Percentiles rank a stretch among this genome's conserved stretches.
These are phyloP conservation scores for Backusella psychrophila DNA, from an alignment of 192 early-diverging fungal species.

Conservation along the genomic window DNA sequence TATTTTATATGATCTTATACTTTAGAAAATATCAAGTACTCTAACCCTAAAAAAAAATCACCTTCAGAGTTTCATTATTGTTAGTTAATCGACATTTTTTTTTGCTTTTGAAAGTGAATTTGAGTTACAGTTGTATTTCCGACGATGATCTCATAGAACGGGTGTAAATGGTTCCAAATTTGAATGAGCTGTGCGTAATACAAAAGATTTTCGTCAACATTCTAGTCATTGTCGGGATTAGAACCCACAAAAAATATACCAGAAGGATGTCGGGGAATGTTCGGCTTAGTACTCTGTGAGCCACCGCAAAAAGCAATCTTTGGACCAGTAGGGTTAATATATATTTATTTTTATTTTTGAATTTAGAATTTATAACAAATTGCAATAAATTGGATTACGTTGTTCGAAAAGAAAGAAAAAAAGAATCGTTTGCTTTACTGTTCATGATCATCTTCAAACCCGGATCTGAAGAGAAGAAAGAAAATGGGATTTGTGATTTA, in stretches of 20 bases:
- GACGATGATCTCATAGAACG: neutral
- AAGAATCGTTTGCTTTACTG: too few species aligned
- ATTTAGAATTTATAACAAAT: neutral
- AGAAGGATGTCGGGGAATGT: neutral
- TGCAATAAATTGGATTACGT: neutral
- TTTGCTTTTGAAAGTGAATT: too few species aligned
- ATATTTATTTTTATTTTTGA: neutral
- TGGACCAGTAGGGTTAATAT: neutral
- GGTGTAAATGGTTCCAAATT: neutral
- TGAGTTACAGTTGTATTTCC: neutral
- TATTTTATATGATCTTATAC: too few species aligned
- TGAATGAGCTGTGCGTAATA: neutral
- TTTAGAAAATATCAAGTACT: too few species aligned
- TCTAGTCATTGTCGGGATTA: neutral
- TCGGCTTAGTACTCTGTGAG: neutral
- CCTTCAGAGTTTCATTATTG: too few species aligned
- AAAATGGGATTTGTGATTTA: conserved; percentile 2
- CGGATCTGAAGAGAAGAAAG: neutral
- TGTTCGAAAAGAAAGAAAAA: neutral
- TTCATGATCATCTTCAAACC: neutral
- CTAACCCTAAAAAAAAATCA: too few species aligned
- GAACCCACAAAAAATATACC: neutral
- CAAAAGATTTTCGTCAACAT: neutral
- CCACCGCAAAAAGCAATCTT: neutral
- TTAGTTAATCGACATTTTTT: too few species aligned